Conservation (phyloP, 139 green algal genomes). For the Picochlorum sp. region DNA sequence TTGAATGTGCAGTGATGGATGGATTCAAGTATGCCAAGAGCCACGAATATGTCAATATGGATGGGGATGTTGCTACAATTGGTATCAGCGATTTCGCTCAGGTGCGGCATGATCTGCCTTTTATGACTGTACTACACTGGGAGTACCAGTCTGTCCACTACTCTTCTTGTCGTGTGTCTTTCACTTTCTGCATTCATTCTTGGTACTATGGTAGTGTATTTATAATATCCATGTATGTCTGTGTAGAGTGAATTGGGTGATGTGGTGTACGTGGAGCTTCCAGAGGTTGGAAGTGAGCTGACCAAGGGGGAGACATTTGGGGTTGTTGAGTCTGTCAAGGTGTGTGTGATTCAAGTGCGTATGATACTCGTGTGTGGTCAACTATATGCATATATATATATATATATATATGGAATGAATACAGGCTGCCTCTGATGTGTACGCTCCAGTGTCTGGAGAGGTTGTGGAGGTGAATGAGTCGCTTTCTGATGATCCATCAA, state of each 20-base stretch:
- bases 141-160: no score
- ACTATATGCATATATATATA: no score
- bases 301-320: slow-evolving; percentile 81
- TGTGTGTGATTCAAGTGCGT: slow-evolving; percentile 6
- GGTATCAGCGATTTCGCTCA: slow-evolving; percentile 97
- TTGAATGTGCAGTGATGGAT: slow-evolving; percentile 41
- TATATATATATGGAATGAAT: neutral
- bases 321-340: slow-evolving; percentile 98
- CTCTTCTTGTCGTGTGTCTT: no score
- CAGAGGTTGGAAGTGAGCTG: slow-evolving; percentile 82
- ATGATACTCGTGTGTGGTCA: neutral
- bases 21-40: slow-evolving; percentile 65
- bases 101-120: slow-evolving; percentile 31
- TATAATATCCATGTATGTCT: neutral
- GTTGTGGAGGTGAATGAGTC: slow-evolving; percentile 79
- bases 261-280: slow-evolving; percentile 96
- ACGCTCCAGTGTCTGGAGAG: slow-evolving; percentile 80
- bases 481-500: slow-evolving; percentile 63
- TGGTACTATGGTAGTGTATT: no score
- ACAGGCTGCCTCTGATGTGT: slow-evolving; percentile 90
- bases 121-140: no score
- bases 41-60: slow-evolving; percentile 85
- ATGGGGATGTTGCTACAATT: slow-evolving; percentile 78
- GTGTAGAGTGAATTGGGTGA: slow-evolving; percentile 84
- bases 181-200: no score